Evolutionary conservation across 1,139 yeast species (phyloP).

Genomic region (Pichia sp.): DNA sequence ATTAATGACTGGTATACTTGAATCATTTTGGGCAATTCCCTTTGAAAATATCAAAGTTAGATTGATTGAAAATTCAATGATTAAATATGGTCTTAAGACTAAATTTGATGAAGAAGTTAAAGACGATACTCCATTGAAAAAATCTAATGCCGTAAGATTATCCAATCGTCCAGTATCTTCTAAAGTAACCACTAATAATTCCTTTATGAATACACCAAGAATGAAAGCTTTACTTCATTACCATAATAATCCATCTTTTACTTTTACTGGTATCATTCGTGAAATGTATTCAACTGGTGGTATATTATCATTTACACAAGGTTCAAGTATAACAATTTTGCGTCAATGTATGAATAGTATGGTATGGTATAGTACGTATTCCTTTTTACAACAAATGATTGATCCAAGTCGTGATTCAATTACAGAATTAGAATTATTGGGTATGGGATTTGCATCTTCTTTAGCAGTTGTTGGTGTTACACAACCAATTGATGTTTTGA

Average conservation of each 20-base stretch:
- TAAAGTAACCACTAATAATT: no score
- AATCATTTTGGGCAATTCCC: constrained; percentile 80
- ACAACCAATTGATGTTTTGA: constrained; percentile 87
- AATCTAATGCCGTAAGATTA: constrained; percentile 8
- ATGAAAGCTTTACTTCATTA: constrained; percentile 32
- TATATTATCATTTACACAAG: constrained; percentile 70
- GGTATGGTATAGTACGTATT: constrained; percentile 80
- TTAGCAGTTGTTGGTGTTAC: constrained; percentile 69
- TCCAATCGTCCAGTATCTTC: constrained; percentile 8
- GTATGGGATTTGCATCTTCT: constrained; percentile 52
- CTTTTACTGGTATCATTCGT: constrained; percentile 45
- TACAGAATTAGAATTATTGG: constrained; percentile 26
- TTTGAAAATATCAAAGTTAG: constrained; percentile 84
- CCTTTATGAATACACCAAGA: no score
- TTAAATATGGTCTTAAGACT: constrained; percentile 22
- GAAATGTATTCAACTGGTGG: constrained; percentile 79
- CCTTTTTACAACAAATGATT: constrained; percentile 63
- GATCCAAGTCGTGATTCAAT: constrained; percentile 42
- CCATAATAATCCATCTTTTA: constrained; percentile 49
- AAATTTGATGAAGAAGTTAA: constrained; percentile 13
- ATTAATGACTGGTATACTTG: constrained; percentile 74
- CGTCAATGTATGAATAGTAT: constrained; percentile 77
- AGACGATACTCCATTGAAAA: no score
- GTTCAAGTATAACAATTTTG: constrained; percentile 69
- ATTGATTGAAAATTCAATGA: constrained; percentile 64